phyloP scores from a whole-genome alignment of 2,329 filamentous ascomycete genomes.

The Bipolaris oryzae region DNA sequence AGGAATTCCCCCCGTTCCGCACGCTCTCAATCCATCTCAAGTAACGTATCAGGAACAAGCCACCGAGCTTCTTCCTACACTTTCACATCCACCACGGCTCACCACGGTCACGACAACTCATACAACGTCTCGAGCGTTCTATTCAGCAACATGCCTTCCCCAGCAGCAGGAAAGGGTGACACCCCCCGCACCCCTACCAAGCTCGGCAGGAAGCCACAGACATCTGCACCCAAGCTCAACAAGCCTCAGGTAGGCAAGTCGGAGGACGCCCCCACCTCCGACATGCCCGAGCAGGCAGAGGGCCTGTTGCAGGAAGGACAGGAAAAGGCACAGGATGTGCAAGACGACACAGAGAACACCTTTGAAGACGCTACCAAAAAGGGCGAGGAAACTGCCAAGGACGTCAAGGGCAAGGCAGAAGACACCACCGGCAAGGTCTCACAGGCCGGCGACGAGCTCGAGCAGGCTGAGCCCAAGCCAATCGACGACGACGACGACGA shows the following conservation, averaged over 20 bases:
- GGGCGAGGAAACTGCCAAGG: constrained; percentile 41
- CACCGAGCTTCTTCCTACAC: constrained; percentile 17
- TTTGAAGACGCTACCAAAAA: constrained; percentile 43
- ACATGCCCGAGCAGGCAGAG: constrained; percentile 43
- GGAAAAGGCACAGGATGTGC: constrained; percentile 43
- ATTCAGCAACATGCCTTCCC: constrained; percentile 56
- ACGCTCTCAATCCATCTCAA: constrained; percentile 50
- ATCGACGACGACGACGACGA: constrained; percentile 50
- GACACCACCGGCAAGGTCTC: constrained; percentile 55
- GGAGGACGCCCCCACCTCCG: constrained; percentile 46
- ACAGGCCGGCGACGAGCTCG: constrained; percentile 53
- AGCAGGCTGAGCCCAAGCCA: constrained; percentile 55
- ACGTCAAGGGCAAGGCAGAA: constrained; percentile 46
- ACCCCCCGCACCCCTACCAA: constrained; percentile 59
- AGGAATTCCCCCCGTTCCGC: constrained; percentile 48
- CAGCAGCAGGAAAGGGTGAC: constrained; percentile 57
- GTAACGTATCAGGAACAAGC: constrained; percentile 42
- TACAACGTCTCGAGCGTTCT: constrained; percentile 37
- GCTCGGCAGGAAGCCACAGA: constrained; percentile 54
- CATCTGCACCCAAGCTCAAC: constrained; percentile 52
- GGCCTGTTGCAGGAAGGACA: constrained; percentile 49
- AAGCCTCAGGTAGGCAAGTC: constrained; percentile 39
- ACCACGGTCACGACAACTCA: constrained; percentile 39
- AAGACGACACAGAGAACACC: constrained; percentile 49
- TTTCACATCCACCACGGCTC: constrained; percentile 13